Percentiles rank a stretch among this genome's conserved stretches.
These are phyloP conservation scores for Piloderma croceum DNA, from an alignment of 768 basidiomycete genomes.

Conservation along the genomic window DNA sequence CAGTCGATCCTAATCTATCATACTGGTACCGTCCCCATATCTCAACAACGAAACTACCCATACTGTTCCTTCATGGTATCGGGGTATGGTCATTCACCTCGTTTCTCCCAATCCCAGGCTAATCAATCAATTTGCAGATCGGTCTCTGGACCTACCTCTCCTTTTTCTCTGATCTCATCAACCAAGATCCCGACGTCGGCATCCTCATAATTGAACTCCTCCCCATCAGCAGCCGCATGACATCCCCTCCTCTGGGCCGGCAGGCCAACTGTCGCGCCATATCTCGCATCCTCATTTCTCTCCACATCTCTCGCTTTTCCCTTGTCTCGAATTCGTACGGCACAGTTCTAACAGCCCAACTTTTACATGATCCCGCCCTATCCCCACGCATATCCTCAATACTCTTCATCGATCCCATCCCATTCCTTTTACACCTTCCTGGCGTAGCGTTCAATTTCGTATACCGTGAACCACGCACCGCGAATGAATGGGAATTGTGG, in stretches of 20 bases:
- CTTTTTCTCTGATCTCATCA: slow-evolving; percentile 43
- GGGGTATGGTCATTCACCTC: slow-evolving; percentile 34
- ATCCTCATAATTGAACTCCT: slow-evolving; percentile 58
- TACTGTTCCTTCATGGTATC: slow-evolving; percentile 68
- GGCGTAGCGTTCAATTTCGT: slow-evolving; percentile 58
- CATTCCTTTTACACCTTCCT: slow-evolving; percentile 57
- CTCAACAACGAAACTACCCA: slow-evolving; percentile 40
- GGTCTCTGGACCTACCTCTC: slow-evolving; percentile 53
- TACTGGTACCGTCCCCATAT: slow-evolving; percentile 50
- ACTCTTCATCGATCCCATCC: slow-evolving; percentile 60
- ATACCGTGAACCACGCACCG: slow-evolving; percentile 46
- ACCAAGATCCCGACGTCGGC: slow-evolving; percentile 44
- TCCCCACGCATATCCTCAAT: slow-evolving; percentile 33
- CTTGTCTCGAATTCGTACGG: slow-evolving; percentile 59
- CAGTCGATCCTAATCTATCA: slow-evolving; percentile 29
- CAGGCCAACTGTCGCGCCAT: slow-evolving; percentile 38
- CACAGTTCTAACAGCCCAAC: slow-evolving; percentile 50
- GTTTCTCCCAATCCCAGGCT: neutral
- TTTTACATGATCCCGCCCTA: slow-evolving; percentile 38
- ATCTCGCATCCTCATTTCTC: slow-evolving; percentile 37
- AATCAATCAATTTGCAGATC: slow-evolving; percentile 34
- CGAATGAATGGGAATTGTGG: slow-evolving; percentile 64
- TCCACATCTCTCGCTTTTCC: slow-evolving; percentile 35
- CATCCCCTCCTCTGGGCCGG: slow-evolving; percentile 41
- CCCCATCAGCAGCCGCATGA: slow-evolving; percentile 57